Evolutionary conservation across 148 eudicot species (phyloP), one percentile per base, ranked within the genome.

Genomic region (Vaccinium vitisidaea): DNA sequence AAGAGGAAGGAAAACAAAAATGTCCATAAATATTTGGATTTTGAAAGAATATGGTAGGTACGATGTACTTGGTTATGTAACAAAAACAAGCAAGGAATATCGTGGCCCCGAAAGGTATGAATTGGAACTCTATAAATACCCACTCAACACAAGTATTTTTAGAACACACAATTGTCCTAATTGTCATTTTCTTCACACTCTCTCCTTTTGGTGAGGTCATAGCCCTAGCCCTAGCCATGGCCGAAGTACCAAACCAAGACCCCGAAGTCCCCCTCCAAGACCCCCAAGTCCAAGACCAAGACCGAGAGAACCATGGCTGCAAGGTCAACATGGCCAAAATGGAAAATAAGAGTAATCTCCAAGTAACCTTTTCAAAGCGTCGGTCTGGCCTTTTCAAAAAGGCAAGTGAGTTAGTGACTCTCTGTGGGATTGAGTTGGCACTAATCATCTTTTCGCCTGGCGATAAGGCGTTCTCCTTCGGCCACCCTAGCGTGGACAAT

Each of bases 341-440:
- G 25, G 14, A 81, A 19, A 85, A 80, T 6, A 49, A 53, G 32
- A 86, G 75, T 8, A 80, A 82, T 30, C 79, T 82, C 5, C 88
- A 63, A 2, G 89, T 86, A 5, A 88, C 92, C 82, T 90, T 90
- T 78, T 79, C 89, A 16, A 90, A 90, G 43, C 84, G 90, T 0
- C 82, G 88, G 10, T 27, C 58, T 0, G 89, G 92, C 8, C 77
- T 90, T 11, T 86, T 88, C 59, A 90, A 86, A 85, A 90, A 90
- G 79, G 92, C 88, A 4, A 88, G 87, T 73, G 90, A 90, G 78
- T 86, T 90, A 2, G 83, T 81, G 73, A 88, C 87, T 7, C 84
- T 88, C 0, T 88, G 92, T 30, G 92, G 83, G 1, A 88, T 80
- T 1, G 82, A 90, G 10, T 14, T 80, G 8, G 91, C 81, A 2